These are phyloP conservation scores for Psilocybe azurescens DNA, from an alignment of 768 basidiomycete genomes.

Conservation along the genomic window DNA sequence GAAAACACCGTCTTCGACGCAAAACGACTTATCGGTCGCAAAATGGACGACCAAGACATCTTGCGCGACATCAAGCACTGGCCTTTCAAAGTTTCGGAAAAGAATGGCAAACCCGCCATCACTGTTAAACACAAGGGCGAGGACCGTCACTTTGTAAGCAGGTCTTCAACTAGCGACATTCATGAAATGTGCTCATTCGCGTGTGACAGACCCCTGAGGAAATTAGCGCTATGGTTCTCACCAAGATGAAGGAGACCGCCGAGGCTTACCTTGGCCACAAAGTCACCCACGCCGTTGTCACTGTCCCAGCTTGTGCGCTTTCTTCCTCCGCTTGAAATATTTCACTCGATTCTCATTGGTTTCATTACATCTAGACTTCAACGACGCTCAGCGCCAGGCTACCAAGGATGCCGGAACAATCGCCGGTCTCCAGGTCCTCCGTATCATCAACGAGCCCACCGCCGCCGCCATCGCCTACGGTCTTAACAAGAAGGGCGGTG, in stretches of 20 bases:
- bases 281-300: conserved; percentile 97
- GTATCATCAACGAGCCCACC: conserved; percentile 98
- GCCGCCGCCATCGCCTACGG: conserved; percentile 98
- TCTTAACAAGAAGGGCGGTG: conserved; percentile 94
- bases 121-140: conserved; percentile 82
- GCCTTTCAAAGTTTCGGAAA: conserved; percentile 85
- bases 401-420: conserved; percentile 98
- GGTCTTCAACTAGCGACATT: not conserved
- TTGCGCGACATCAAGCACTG: conserved; percentile 89
- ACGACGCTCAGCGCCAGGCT: conserved; percentile 98
- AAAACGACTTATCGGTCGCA: conserved; percentile 93
- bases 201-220: conserved; percentile 84
- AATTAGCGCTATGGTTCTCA: conserved; percentile 93
- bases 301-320: conserved; percentile 90
- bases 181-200: not conserved
- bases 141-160: conserved; percentile 79
- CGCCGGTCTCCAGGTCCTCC: conserved; percentile 92
- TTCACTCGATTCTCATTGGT: not conserved
- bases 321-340: not conserved
- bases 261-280: conserved; percentile 96
- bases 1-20: conserved; percentile 96
- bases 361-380: conserved; percentile 73
- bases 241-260: conserved; percentile 99
- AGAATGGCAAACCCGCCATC: conserved; percentile 81
- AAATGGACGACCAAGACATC: conserved; percentile 80